A percentile compares a stretch with the other conserved stretches of the same genome.
These are phyloP conservation scores for Apiospora sp. DNA, from an alignment of 2,329 filamentous ascomycete species.

Conservation along the genomic window DNA sequence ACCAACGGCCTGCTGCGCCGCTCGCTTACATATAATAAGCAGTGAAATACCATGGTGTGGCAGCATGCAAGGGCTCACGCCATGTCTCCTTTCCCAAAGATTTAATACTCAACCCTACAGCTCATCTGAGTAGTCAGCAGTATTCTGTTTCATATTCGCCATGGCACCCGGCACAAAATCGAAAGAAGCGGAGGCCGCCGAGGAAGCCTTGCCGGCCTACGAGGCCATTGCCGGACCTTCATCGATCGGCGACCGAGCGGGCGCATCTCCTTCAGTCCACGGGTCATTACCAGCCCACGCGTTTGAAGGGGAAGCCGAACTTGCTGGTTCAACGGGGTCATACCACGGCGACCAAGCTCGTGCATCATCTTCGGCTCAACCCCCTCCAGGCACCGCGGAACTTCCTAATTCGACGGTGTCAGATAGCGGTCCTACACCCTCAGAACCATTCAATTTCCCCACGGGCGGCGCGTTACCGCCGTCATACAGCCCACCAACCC, in stretches of 20 bases:
- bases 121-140: too few relatives aligned
- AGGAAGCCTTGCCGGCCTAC: constrained; percentile 11
- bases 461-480: constrained; percentile 39
- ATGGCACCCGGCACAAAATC: neutral
- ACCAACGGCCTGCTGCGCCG: neutral
- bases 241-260: neutral
- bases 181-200: constrained; percentile 11
- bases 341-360: neutral
- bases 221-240: constrained; percentile 18
- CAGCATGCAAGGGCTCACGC: neutral
- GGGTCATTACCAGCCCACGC: too few relatives aligned
- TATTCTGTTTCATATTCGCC: neutral
- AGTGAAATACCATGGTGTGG: neutral
- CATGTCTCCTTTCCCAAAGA: neutral
- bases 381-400: neutral
- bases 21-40: neutral
- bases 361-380: neutral
- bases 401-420: neutral
- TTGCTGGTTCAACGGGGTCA: neutral
- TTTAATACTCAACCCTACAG: neutral
- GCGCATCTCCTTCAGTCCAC: neutral
- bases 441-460: constrained; percentile 52
- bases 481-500: constrained; percentile 35
- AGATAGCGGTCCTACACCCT: constrained; percentile 26
- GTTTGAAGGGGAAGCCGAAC: neutral